These are phyloP conservation scores for Debaryomycetaceae sp. DNA, from an alignment of 1,139 yeast genomes.

Conservation along the genomic window DNA sequence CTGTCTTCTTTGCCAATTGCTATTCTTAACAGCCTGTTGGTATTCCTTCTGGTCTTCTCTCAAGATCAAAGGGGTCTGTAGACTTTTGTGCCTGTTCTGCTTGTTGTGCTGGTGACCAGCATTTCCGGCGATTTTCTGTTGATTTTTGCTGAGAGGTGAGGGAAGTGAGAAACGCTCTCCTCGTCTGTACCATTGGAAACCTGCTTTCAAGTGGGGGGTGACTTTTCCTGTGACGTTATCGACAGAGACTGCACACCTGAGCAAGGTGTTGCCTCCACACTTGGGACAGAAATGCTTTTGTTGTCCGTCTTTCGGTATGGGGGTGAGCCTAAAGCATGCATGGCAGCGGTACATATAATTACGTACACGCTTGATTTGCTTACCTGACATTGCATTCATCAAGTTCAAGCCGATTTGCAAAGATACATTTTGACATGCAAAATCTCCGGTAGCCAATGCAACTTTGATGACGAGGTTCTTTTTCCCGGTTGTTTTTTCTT, in stretches of 20 bases:
- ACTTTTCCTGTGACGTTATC: slow-evolving; percentile 76
- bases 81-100: slow-evolving; percentile 52
- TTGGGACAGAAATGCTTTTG: slow-evolving; percentile 91
- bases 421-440: slow-evolving; percentile 94
- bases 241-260: slow-evolving; percentile 88
- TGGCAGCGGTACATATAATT: slow-evolving; percentile 96
- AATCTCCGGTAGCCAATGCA: slow-evolving; percentile 93
- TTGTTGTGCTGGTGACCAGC: slow-evolving; percentile 71
- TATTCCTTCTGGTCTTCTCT: slow-evolving; percentile 96
- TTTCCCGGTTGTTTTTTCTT: slow-evolving; percentile 23
- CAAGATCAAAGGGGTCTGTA: slow-evolving; percentile 55
- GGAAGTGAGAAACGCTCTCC: slow-evolving; percentile 79
- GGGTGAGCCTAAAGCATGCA: slow-evolving; percentile 85
- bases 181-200: slow-evolving; percentile 90
- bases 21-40: slow-evolving; percentile 79
- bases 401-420: slow-evolving; percentile 85
- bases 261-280: slow-evolving; percentile 89
- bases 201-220: slow-evolving; percentile 86
- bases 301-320: slow-evolving; percentile 70
- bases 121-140: slow-evolving; percentile 60
- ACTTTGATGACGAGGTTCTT: slow-evolving; percentile 47
- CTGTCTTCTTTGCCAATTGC: slow-evolving; percentile 81
- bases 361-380: slow-evolving; percentile 79
- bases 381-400: slow-evolving; percentile 82
- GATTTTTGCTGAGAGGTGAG: slow-evolving; percentile 68